Base-by-base conservation (phyloP, 176 grass and related monocot species). In the Tillandsia leiboldiana region DNA sequence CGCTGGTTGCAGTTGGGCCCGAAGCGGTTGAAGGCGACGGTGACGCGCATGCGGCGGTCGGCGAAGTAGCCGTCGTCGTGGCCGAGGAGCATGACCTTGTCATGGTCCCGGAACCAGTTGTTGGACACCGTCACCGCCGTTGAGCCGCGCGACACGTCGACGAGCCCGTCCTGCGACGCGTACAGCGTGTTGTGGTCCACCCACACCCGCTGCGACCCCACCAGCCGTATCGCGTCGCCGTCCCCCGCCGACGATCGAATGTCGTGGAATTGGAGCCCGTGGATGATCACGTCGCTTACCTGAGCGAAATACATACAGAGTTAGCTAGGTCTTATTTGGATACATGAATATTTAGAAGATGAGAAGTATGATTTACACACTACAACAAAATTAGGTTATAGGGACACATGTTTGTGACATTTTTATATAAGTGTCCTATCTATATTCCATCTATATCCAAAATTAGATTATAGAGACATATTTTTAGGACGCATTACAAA, bases 81-180 rank as follows among this genome's bases (percentile, higher is more conserved):
- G 9, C 88, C 93, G 3, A 96, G 81, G 12, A 92, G 81, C 93
- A 96, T 96, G 0, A 92, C 88, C 81, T 92, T 96, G 86, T 92
- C 89, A 18, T 96, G 93, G 64, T 90, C 17, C 9, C 66, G 70
- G 79, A 96, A 96, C 93, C 93, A 90, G 77, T 92, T 96, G 68
- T 96, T 96, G 64, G 86, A 92, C 67, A 96, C 14, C 73, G 93
- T 96, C 50, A 96, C 71, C 23, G 72, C 71, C 8, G 89, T 92
- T 27, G 83, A 92, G 1, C 93, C 89, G 2, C 80, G 73, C 7
- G 93, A 89, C 10, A 85, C 86, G 53, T 96, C 93, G 1, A 96
- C 1, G 50, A 91, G 83, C 24, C 88, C 92, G 15, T 96, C 92
- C 70, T 85, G 61, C 83, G 78, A 75, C 12, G 50, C 73, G 29